Evolutionary conservation across 345 rosid species (phyloP).

Genomic region (Luvunga scandens): DNA sequence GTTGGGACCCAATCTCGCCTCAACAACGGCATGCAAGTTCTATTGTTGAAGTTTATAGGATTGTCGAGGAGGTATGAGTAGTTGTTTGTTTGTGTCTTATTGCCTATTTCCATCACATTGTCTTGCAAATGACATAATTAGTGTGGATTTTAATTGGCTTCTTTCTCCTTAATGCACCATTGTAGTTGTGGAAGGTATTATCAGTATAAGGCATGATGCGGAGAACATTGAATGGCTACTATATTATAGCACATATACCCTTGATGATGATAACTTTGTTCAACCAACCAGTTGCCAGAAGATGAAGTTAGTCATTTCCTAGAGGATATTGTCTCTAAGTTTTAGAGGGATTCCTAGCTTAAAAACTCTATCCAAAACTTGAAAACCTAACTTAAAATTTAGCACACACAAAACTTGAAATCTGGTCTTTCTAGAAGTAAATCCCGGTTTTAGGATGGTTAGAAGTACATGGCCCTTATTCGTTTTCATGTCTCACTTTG

Average conservation of each 20-base stretch:
- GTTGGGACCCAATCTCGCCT: slow-evolving; percentile 92
- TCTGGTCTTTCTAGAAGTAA: too few relatives aligned
- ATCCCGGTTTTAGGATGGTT: background rate
- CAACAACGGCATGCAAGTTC: slow-evolving; percentile 96
- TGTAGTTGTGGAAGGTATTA: background rate
- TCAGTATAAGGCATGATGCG: background rate
- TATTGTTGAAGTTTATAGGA: slow-evolving; percentile 90
- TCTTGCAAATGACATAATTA: background rate
- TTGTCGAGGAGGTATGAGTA: slow-evolving; percentile 87
- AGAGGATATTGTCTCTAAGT: background rate
- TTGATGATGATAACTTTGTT: background rate
- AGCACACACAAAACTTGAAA: too few relatives aligned
- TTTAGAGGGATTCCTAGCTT: background rate
- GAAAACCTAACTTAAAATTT: too few relatives aligned
- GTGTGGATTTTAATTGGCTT: background rate
- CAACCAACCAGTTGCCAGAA: too few relatives aligned
- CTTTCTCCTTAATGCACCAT: background rate
- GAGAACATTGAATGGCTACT: background rate
- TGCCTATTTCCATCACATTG: background rate
- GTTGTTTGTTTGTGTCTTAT: background rate
- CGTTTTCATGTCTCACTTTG: background rate
- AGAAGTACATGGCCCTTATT: background rate
- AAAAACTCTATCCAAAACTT: too few relatives aligned
- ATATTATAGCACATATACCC: background rate
- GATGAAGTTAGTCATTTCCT: background rate